A percentile compares a stretch with the other conserved stretches of the same genome.
These are phyloP conservation scores for Cryptococcus sp. DNA, from an alignment of 1,284 basidiomycete species.

Conservation along the genomic window DNA sequence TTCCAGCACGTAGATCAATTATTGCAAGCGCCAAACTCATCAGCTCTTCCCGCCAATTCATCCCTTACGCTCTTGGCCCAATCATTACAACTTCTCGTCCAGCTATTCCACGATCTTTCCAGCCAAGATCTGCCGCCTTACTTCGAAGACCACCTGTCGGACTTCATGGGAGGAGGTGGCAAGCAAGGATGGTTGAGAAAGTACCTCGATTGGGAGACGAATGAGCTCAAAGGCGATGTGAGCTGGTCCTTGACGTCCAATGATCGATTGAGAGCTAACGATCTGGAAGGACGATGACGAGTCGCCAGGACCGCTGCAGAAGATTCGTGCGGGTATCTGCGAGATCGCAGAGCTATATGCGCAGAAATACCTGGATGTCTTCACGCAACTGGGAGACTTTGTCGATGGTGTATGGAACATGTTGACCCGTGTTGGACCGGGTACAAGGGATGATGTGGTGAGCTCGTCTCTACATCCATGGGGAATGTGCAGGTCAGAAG, in stretches of 20 bases:
- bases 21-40: constrained; percentile 48
- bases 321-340: constrained; percentile 85
- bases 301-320: constrained; percentile 76
- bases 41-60: constrained; percentile 50
- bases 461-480: constrained; percentile 31
- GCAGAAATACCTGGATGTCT: constrained; percentile 86
- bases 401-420: constrained; percentile 92
- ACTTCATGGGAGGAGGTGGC: constrained; percentile 68
- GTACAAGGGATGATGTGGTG: constrained; percentile 73
- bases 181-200: constrained; percentile 69
- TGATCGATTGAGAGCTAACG: constrained; percentile 2
- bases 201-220: constrained; percentile 76
- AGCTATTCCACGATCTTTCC: constrained; percentile 91
- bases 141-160: constrained; percentile 83
- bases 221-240: constrained; percentile 70
- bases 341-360: constrained; percentile 93
- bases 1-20: constrained; percentile 63
- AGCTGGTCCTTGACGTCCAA: constrained; percentile 35
- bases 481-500: too few species aligned
- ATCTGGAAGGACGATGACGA: constrained; percentile 73
- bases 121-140: constrained; percentile 93
- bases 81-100: constrained; percentile 73
- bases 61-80: constrained; percentile 61
- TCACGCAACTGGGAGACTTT: constrained; percentile 75
- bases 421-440: constrained; percentile 68